A percentile compares a stretch with the other conserved stretches of the same genome.
Conservation (phyloP, 2,329 filamentous ascomycete species). For the Raffaelea albimanens region DNA sequence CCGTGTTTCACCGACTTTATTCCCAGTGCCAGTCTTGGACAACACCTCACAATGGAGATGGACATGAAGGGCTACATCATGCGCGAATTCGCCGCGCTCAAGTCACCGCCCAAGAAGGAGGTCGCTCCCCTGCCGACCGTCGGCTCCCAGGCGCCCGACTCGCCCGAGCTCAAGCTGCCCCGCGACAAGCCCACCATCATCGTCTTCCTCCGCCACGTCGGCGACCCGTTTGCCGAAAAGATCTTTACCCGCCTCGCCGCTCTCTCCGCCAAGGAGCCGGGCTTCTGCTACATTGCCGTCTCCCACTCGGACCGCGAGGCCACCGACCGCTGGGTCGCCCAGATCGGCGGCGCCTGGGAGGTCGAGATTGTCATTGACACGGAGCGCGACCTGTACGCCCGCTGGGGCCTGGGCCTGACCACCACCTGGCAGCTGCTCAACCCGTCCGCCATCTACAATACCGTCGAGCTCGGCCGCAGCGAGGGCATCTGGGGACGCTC, state of each 20-base stretch:
- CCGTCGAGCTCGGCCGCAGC: conserved; percentile 46
- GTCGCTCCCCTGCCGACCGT: conserved; percentile 38
- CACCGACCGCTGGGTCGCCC: conserved; percentile 48
- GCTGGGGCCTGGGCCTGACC: conserved; percentile 56
- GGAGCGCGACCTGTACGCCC: conserved; percentile 48
- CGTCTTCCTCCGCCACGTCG: conserved; percentile 63
- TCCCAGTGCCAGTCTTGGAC: too few species aligned
- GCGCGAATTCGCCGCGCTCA: conserved; percentile 1
- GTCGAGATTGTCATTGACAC: conserved; percentile 50
- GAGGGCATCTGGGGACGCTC: conserved; percentile 59
- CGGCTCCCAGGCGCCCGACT: conserved; percentile 46
- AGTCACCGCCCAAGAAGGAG: conserved; percentile 19
- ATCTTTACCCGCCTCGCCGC: conserved; percentile 46
- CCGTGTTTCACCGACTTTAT: too few species aligned
- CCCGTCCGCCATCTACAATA: conserved; percentile 46
- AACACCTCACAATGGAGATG: conserved; percentile 12
- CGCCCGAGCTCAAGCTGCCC: conserved; percentile 41
- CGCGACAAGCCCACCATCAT: conserved; percentile 49
- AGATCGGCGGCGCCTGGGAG: conserved; percentile 46
- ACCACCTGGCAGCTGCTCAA: conserved; percentile 54
- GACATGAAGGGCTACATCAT: background rate
- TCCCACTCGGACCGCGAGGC: conserved; percentile 46
- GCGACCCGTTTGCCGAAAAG: conserved; percentile 66
- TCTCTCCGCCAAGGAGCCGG: conserved; percentile 38
- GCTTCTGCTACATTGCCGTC: conserved; percentile 49